Conservation (phyloP, 352 stramenopile genomes). For the Phytophthora hibernalis region DNA sequence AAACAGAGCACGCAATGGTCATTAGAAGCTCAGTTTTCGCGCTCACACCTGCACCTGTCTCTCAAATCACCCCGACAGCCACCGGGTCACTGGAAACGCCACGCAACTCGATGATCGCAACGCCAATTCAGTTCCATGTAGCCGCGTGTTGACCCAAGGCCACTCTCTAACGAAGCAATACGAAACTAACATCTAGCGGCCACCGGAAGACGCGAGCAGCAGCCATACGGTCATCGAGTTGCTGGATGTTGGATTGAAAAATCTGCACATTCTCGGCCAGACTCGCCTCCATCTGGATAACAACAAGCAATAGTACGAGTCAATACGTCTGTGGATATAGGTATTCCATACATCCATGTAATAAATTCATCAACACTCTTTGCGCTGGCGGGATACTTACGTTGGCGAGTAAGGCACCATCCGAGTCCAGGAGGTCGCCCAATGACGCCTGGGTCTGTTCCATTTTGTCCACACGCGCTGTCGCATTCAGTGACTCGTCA, state of each 20-base stretch:
- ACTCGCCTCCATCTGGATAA: conserved; percentile 72
- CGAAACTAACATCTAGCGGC: conserved; percentile 22
- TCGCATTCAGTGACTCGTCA: conserved; percentile 64
- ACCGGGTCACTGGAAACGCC: conserved; percentile 47
- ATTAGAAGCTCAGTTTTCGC: conserved; percentile 42
- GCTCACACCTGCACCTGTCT: conserved; percentile 45
- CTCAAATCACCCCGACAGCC: conserved; percentile 14
- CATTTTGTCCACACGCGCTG: conserved; percentile 60
- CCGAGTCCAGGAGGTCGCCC: conserved; percentile 64
- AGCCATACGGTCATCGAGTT: conserved; percentile 76
- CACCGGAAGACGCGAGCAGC: conserved; percentile 37
- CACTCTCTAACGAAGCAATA: conserved; percentile 27
- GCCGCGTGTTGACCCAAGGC: conserved; percentile 26
- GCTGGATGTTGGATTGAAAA: conserved; percentile 82
- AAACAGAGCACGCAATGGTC: conserved; percentile 38
- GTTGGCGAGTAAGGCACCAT: conserved; percentile 70
- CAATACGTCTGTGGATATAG: conserved; percentile 3
- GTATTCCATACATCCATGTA: conserved; percentile 4
- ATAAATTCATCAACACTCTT: background rate
- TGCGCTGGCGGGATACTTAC: conserved; percentile 45
- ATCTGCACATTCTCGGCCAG: conserved; percentile 77
- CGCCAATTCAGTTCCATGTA: conserved; percentile 21
- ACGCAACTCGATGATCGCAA: conserved; percentile 38
- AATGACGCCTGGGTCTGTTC: conserved; percentile 69
- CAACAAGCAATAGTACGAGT: conserved; percentile 17